A percentile compares a stretch with the other conserved stretches of the same genome.
phyloP scores from a whole-genome alignment of 2,329 filamentous ascomycete genomes.

The Cercospora brassicicola region DNA sequence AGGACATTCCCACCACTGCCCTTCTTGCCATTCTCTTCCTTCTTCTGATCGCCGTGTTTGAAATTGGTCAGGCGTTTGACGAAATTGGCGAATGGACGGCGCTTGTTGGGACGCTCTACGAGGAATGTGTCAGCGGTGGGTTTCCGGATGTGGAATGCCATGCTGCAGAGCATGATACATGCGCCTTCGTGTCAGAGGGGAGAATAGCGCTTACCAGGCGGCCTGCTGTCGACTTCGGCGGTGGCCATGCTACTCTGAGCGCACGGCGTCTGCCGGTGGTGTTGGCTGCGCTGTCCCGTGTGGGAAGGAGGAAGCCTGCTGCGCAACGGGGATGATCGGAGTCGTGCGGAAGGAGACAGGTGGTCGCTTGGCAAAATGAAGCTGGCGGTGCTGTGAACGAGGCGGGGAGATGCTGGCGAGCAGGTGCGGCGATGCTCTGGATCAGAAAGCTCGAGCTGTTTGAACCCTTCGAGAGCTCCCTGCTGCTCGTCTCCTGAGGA shows the following conservation, averaged over 20 bases:
- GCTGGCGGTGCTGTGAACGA: background rate
- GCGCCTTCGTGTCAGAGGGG: conserved; percentile 1
- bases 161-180: background rate
- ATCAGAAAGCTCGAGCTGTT: background rate
- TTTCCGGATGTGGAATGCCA: background rate
- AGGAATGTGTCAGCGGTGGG: conserved; percentile 29
- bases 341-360: background rate
- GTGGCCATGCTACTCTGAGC: conserved; percentile 43
- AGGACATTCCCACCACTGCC: conserved; percentile 18
- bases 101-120: conserved; percentile 69
- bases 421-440: background rate
- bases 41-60: conserved; percentile 63
- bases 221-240: conserved; percentile 46
- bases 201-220: conserved; percentile 43
- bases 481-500: background rate
- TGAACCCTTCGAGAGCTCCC: background rate
- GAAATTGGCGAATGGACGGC: conserved; percentile 86
- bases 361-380: background rate
- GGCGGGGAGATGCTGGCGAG: conserved; percentile 5
- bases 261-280: background rate
- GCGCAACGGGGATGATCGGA: background rate
- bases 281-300: background rate
- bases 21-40: conserved; percentile 43
- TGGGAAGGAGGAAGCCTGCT: background rate
- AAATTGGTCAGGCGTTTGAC: conserved; percentile 91